Evolutionary conservation across 345 rosid species (phyloP).

Genomic region (Populus alba): DNA sequence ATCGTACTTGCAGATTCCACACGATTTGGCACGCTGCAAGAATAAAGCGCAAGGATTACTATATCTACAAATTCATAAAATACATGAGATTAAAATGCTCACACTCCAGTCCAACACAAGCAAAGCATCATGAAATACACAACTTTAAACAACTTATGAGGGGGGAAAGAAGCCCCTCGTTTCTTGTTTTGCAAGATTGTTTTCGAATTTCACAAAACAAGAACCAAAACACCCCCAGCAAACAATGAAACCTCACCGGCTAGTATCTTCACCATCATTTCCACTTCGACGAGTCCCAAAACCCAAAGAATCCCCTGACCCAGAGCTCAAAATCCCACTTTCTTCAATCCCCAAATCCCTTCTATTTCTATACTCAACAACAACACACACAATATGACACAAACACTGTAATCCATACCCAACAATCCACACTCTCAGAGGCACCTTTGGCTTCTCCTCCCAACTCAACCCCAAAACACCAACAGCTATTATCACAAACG

Average conservation of each 20-base stretch:
- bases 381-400: constrained; percentile 62
- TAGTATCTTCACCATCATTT: constrained; percentile 34
- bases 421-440: constrained; percentile 66
- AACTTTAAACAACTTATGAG: background rate
- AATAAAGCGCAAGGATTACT: background rate
- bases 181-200: background rate
- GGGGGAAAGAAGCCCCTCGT: background rate
- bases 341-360: constrained; percentile 8
- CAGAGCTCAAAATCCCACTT: constrained; percentile 20
- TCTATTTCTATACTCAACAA: constrained; percentile 52
- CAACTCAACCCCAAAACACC: constrained; percentile 48
- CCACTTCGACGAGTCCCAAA: constrained; percentile 23
- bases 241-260: constrained; percentile 27
- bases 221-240: too few species aligned
- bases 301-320: constrained; percentile 34
- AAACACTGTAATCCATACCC: constrained; percentile 69
- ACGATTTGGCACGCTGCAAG: constrained; percentile 44
- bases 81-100: too few species aligned
- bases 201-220: background rate
- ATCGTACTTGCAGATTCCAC: constrained; percentile 74
- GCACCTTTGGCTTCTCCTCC: constrained; percentile 56
- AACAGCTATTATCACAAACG: constrained; percentile 46
- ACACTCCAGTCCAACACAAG: background rate
- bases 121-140: constrained; percentile 3
- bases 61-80: background rate